phyloP scores from a whole-genome alignment of 2,329 filamentous ascomycete species.

The Lecanicillium sp. region DNA sequence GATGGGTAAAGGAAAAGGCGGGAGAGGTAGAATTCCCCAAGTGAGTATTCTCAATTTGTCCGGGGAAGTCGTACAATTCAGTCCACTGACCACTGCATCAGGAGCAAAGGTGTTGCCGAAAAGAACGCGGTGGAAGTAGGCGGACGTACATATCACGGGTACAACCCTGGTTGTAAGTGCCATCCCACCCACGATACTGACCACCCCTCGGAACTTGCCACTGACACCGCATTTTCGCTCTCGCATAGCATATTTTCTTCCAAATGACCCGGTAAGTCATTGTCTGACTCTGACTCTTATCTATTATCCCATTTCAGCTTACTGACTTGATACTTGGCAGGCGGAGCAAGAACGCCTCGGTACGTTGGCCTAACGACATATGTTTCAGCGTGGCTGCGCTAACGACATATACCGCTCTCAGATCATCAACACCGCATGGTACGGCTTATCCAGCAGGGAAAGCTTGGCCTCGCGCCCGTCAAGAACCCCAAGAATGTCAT shows the following conservation, averaged over 20 bases:
- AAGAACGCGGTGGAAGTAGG: slow-evolving; percentile 2
- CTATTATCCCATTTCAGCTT: neutral
- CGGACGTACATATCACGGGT: slow-evolving; percentile 12
- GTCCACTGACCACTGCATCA: neutral
- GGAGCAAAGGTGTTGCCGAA: neutral
- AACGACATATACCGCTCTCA: slow-evolving; percentile 10
- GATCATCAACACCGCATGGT: slow-evolving; percentile 32
- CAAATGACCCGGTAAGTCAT: slow-evolving; percentile 13
- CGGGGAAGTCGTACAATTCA: no score
- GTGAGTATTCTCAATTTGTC: no score
- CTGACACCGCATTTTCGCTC: neutral
- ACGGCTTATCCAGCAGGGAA: slow-evolving; percentile 34
- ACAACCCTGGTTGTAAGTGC: slow-evolving; percentile 10
- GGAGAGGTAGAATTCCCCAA: slow-evolving; percentile 6
- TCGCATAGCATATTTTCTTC: slow-evolving; percentile 14
- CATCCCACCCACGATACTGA: neutral
- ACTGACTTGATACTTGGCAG: slow-evolving; percentile 10
- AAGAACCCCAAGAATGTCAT: slow-evolving; percentile 36
- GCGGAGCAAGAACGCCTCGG: slow-evolving; percentile 20
- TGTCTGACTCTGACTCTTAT: neutral
- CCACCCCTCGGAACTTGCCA: neutral
- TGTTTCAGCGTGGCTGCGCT: neutral
- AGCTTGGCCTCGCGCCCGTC: slow-evolving; percentile 40
- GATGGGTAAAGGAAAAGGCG: neutral
- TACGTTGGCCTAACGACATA: slow-evolving; percentile 13